These are phyloP conservation scores for Stygiomarasmius scandens DNA, from an alignment of 1,284 basidiomycete species.

Conservation along the genomic window DNA sequence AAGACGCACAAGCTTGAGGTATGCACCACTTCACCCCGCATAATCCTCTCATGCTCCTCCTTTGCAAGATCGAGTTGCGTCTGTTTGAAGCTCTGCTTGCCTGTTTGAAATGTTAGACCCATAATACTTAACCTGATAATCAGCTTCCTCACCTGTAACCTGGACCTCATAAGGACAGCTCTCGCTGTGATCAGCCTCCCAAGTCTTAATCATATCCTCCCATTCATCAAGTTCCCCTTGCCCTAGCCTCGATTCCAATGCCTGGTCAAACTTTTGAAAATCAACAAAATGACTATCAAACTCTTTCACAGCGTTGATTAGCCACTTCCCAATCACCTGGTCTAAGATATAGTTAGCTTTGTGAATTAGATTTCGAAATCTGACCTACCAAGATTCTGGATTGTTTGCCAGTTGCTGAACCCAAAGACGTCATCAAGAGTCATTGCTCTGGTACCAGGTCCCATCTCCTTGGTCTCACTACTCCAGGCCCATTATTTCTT, in stretches of 20 bases:
- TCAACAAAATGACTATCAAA: background rate
- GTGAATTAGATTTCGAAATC: background rate
- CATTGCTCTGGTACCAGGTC: conserved; percentile 12
- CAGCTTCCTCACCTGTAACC: conserved; percentile 13
- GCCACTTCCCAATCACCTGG: background rate
- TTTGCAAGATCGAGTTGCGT: no score
- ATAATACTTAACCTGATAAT: background rate
- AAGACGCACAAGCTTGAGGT: no score
- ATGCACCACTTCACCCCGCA: no score
- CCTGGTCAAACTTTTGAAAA: background rate
- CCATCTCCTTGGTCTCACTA: conserved; percentile 18
- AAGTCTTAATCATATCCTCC: conserved; percentile 13
- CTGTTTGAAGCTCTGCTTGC: no score
- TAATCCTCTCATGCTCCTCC: no score
- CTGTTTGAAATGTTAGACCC: no score
- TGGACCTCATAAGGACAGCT: conserved; percentile 16
- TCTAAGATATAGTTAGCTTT: background rate
- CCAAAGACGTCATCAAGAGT: conserved; percentile 18
- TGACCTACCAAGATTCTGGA: background rate
- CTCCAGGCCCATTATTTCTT: no score
- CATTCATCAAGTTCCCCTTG: conserved; percentile 6
- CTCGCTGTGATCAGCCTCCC: conserved; percentile 14
- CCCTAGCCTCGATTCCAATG: background rate
- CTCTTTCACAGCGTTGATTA: background rate
- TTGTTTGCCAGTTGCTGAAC: conserved; percentile 14